Conservation (phyloP, 2,329 filamentous ascomycete species). For the Fusarium agapanthi region DNA sequence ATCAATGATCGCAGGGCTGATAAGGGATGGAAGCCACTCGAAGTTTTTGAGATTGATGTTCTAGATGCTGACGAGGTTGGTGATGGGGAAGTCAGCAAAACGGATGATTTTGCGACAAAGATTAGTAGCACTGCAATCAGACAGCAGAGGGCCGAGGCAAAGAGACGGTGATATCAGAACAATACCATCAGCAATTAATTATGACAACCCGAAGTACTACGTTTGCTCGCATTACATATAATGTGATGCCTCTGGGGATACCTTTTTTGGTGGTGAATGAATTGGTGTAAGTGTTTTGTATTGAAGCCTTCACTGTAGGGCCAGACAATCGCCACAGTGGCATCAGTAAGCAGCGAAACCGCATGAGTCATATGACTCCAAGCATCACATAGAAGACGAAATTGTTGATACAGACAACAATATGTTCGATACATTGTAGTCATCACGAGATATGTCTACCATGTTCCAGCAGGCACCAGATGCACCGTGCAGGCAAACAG, state of each 20-base stretch:
- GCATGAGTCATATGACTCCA: not conserved
- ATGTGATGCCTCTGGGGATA: not conserved
- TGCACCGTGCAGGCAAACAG: conserved; percentile 11
- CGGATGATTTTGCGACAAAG: conserved; percentile 74
- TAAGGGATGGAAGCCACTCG: conserved; percentile 78
- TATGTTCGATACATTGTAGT: not conserved
- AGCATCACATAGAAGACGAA: no score
- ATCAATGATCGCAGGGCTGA: conserved; percentile 85
- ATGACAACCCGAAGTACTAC: fast-evolving
- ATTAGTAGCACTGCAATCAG: conserved; percentile 58
- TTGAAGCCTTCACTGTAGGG: not conserved
- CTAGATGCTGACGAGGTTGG: conserved; percentile 65
- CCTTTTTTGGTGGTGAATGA: not conserved
- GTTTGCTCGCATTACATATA: not conserved
- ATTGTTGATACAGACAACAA: no score
- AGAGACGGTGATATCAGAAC: not conserved
- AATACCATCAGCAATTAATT: not conserved
- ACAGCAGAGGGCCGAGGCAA: not conserved
- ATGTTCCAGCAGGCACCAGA: conserved; percentile 28
- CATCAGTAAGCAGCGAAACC: not conserved
- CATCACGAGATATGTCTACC: not conserved
- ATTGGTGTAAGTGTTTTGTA: not conserved
- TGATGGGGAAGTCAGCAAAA: conserved; percentile 51
- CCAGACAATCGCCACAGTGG: not conserved
- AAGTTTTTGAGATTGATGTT: conserved; percentile 90